Conservation (phyloP, 192 early-diverging fungal species). For the Funneliformis geosporum region DNA sequence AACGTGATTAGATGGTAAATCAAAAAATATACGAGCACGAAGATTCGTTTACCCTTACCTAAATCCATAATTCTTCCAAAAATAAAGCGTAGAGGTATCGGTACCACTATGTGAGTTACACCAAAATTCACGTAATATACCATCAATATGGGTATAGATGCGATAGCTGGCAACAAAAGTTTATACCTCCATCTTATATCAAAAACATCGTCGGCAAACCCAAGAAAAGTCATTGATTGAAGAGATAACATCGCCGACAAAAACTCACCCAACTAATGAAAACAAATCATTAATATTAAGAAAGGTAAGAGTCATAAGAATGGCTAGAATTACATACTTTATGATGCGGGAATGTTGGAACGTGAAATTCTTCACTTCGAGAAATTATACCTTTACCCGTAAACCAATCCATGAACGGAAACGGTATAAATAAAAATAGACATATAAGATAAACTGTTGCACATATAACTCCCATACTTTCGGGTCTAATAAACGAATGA, state of each 20-base stretch:
- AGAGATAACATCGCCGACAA: conserved; percentile 88
- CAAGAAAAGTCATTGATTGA: conserved; percentile 95
- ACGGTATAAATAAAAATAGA: conserved; percentile 92
- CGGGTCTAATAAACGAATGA: conserved; percentile 57
- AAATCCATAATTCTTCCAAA: conserved; percentile 78
- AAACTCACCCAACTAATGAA: conserved; percentile 79
- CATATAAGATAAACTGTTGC: conserved; percentile 86
- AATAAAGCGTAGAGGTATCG: conserved; percentile 74
- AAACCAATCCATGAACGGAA: conserved; percentile 90
- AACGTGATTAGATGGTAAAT: not conserved
- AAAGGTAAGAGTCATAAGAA: no score
- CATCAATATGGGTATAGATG: conserved; percentile 90
- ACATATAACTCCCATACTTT: conserved; percentile 90
- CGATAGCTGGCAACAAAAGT: conserved; percentile 88
- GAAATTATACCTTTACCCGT: conserved; percentile 38
- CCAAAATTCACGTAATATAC: conserved; percentile 92
- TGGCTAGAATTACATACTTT: conserved; percentile 52
- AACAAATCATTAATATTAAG: not conserved
- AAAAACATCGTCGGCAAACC: conserved; percentile 98
- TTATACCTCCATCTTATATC: conserved; percentile 97
- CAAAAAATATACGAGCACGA: not conserved
- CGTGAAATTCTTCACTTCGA: conserved; percentile 41
- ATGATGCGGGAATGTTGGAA: conserved; percentile 67
- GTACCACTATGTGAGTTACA: conserved; percentile 84
- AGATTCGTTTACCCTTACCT: conserved; percentile 65